These are phyloP conservation scores for Erythrobasidium hasegawianum DNA, from an alignment of 1,284 basidiomycete genomes.

Conservation along the genomic window DNA sequence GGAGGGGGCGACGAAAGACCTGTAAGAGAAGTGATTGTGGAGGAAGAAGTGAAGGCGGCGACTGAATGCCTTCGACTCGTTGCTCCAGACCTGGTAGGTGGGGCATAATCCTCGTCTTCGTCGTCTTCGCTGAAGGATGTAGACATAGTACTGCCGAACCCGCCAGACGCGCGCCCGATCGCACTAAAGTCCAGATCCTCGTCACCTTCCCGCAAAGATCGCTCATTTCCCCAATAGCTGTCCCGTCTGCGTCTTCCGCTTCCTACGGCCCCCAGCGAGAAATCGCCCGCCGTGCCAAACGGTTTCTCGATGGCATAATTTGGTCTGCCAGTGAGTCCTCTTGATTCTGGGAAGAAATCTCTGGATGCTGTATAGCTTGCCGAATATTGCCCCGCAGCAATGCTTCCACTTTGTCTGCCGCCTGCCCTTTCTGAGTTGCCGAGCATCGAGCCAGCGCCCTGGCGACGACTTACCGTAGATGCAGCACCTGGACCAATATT, in stretches of 20 bases:
- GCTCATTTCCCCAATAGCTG: conserved; percentile 39
- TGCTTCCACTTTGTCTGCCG: neutral
- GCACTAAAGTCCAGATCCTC: conserved; percentile 7
- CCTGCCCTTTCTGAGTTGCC: neutral
- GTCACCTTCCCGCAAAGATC: conserved; percentile 27
- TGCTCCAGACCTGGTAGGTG: conserved; percentile 46
- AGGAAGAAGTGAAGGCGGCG: conserved; percentile 42
- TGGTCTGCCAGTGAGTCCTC: neutral
- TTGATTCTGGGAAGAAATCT: conserved; percentile 18
- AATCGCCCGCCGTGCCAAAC: neutral
- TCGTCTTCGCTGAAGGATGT: conserved; percentile 40
- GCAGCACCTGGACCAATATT: neutral
- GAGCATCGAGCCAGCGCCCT: no score
- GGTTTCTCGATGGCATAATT: neutral
- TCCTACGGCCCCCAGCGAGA: conserved; percentile 12
- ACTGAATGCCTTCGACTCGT: conserved; percentile 46
- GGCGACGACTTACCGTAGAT: no score
- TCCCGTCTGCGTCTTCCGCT: conserved; percentile 38
- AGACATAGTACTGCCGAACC: neutral
- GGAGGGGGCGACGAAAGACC: conserved; percentile 33
- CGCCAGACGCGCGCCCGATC: conserved; percentile 10
- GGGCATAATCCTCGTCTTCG: conserved; percentile 42
- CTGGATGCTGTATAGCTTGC: conserved; percentile 16
- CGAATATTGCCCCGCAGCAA: conserved; percentile 21
- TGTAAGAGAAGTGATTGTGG: conserved; percentile 16